Evolutionary conservation across 352 stramenopile species (phyloP), one percentile per base, ranked within the genome.

Genomic region (Globisporangium iwayamae): DNA sequence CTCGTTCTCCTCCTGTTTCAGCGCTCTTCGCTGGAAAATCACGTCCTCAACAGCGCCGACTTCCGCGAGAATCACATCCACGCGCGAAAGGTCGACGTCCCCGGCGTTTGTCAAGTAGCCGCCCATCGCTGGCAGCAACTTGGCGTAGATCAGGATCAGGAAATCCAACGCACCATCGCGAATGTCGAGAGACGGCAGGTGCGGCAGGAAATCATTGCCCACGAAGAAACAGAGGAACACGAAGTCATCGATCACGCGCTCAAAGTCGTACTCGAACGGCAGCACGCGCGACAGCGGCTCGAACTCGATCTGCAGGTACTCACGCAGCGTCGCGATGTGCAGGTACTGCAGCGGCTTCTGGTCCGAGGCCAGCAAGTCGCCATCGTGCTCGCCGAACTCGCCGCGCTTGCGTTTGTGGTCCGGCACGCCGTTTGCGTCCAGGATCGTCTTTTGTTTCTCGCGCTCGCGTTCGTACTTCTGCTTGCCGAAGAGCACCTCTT

Each of bases 221-320:
- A 99, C 96, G 72, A 99, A 99, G 78, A 99, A 99, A 79, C 97
- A 99, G 43, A 99, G 77, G 78, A 99, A 99, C 10, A 99, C 97
- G 76, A 99, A 98, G 79, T 99, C 98, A 76, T 99, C 97, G 39
- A 99, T 77, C n/a, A 99, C 70, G 61, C 97, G 82, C 81, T 99
- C 97, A 53, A 99, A 98, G 68, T 98, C 90, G 74, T 98, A 98
- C 56, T 78, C 63, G 76, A 99, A 98, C 22, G 96, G 93, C 14
- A 98, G 68, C 38, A 86, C 81, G 20, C 59, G 60, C 1, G 83
- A 77, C 16, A 95, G 63, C 0, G 84, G 83, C 70, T 93, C 79
- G 74, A 99, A 99, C 74, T 99, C 96, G 56, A 94, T 83, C 32
- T 87, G 74, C 30, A 98, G 65, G 69, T 99, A 99, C 62, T 99